Evolutionary conservation across 2,329 filamentous ascomycete genomes (phyloP), one percentile per base, ranked within the genome.

Genomic region (Huntiella abstrusa): DNA sequence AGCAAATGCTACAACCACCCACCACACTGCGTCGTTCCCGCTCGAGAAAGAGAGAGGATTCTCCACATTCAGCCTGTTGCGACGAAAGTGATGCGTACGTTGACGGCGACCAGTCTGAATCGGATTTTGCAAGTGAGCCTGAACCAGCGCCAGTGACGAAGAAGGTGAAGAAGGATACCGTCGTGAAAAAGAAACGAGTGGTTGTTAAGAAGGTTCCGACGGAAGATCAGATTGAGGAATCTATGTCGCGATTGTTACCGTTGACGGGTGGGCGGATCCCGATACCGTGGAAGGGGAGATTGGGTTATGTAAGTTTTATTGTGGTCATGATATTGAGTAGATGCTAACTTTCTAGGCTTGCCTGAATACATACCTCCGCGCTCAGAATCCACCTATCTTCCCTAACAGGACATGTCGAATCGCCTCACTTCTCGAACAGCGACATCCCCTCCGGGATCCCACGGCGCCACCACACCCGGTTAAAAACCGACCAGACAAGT

Each of bases 381-480:
- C 73, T 45, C 77, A 83, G 1, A 88, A 77, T 51, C 83, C 85
- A 5, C 78, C 88, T 0, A 77, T 96, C 1, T 96, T 95, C 60
- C 83, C 79, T 53, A 95, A 88, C 0, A 75, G 88, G 47, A 95
- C 88, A 0, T 95, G 87, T 57, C 81, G 87, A 28, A 88, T 96
- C 51, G 71, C 83, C 1, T 93, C 85, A 1, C 94, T 96, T 38
- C 58, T 95, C 8, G 86, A 95, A 48, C 84, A 95, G 55, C 77
- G 85, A 6, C 76, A 94, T 59, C 85, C 87, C 0, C 67, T 95
- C 2, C 68, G 69, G 53, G 77, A 94, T 52, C 80, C 83, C 0
- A 70, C 71, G 0, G 75, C 82, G 54, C 83, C 85, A 1, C 77
- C 85, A 52, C 86, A 94, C 59, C 56, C 82, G 0, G 87, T 75